phyloP scores from a whole-genome alignment of 495 filamentous ascomycete species.

The Hypoxylon cercidicola region DNA sequence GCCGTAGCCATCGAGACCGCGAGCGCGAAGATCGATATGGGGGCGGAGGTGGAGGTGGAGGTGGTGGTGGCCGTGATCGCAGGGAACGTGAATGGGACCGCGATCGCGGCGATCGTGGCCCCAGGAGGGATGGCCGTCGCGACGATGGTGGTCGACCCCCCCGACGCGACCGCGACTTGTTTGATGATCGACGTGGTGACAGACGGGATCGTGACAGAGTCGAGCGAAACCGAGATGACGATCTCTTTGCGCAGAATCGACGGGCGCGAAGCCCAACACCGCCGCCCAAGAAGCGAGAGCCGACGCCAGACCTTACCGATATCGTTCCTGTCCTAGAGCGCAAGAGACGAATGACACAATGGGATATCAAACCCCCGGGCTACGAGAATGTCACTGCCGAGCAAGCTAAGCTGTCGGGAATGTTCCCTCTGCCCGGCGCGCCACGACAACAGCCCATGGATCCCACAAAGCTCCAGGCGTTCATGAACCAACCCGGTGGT shows the following conservation, averaged over 20 bases:
- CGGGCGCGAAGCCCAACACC: conserved; percentile 81
- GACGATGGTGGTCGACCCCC: conserved; percentile 71
- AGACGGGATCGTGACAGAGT: conserved; percentile 56
- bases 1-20: conserved; percentile 87
- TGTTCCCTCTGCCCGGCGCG: conserved; percentile 97
- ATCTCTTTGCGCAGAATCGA: conserved; percentile 67
- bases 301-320: conserved; percentile 94
- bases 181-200: conserved; percentile 72
- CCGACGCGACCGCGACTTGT: conserved; percentile 69
- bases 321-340: conserved; percentile 79
- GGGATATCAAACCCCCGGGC: conserved; percentile 98
- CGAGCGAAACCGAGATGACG: conserved; percentile 60
- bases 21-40: conserved; percentile 91
- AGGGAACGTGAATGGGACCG: conserved; percentile 75
- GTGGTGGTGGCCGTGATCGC: conserved; percentile 52
- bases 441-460: conserved; percentile 97
- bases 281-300: conserved; percentile 87
- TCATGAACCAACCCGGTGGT: conserved; percentile 89
- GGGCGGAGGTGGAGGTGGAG: conserved; percentile 67
- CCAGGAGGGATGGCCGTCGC: conserved; percentile 64
- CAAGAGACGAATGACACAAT: conserved; percentile 92
- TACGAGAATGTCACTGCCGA: conserved; percentile 99
- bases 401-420: conserved; percentile 98
- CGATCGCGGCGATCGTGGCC: conserved; percentile 75
- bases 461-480: conserved; percentile 90